Base-by-base conservation (phyloP, 2,329 filamentous ascomycete species). In the Neonectria hederae region DNA sequence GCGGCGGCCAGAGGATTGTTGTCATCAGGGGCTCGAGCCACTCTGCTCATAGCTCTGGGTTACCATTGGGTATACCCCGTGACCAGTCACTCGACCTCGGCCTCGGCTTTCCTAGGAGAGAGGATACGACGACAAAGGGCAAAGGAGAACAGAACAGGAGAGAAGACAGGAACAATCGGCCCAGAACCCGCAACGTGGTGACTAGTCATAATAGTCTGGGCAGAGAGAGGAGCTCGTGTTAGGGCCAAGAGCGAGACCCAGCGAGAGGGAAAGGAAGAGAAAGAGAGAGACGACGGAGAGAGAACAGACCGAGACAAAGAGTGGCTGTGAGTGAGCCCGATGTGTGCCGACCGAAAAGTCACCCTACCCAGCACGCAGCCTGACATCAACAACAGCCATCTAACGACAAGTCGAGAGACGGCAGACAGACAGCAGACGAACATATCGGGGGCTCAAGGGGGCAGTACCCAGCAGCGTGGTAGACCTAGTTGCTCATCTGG, bases 281-380 rank as follows among this genome's bases (percentile, higher is more conserved):
- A 49, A 17, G 32, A 5, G 11, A 38, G 19, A 22, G 42, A 21
- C 11, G 32, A 35, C 24, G 46, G 43, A 35, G 38, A 38, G 48
- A 24, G 43, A 51, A 24, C 19, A 40, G 40, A 48, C 22, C 21
- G 22, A 40, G 58, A 60, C 51, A 30, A 24, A 55, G 48, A 35
- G 49, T 22, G 28, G 58, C 19, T 65, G 38, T 26, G 48, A 61
- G 69, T 68, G 67, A 73, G 69, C 68, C 67, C 71, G 13, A 62
- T 45, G 64, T 72, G 62, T 62, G 63, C 64, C 60, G 61, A 72
- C 63, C 48, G 32, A 46, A 63, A 67, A 63, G 64, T 71, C 71
- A 72, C 70, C 68, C 71, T 72, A 72, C 65, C 72, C 63, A 70
- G 65, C 65, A 70, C 64, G 66, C 65, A 56, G 35, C 64, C 57